Evolutionary conservation across 1,284 basidiomycete species (phyloP).

Genomic region (Apiotrichum gracile): DNA sequence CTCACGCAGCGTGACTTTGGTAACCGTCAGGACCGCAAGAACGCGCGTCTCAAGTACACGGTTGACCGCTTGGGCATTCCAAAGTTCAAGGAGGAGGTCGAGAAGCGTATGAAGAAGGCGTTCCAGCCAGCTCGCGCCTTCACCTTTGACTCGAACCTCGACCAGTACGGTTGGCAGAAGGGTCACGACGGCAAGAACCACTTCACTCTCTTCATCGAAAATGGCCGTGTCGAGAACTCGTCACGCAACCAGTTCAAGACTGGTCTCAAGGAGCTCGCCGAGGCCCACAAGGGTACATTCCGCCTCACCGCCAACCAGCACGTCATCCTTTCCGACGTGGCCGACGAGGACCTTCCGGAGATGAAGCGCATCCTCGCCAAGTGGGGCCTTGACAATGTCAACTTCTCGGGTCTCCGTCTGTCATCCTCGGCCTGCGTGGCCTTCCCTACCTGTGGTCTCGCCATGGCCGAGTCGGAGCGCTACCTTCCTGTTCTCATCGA

Average conservation of each 20-base stretch:
- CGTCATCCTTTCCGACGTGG: conserved; percentile 78
- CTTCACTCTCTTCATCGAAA: conserved; percentile 94
- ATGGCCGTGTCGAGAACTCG: conserved; percentile 92
- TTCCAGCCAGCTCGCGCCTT: conserved; percentile 69
- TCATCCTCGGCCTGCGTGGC: conserved; percentile 92
- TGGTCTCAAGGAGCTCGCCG: conserved; percentile 84
- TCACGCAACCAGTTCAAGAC: conserved; percentile 87
- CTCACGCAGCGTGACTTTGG: conserved; percentile 92
- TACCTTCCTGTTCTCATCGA: conserved; percentile 91
- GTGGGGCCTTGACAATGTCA: conserved; percentile 87
- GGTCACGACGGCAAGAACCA: conserved; percentile 86
- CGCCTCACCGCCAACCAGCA: conserved; percentile 94
- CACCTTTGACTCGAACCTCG: conserved; percentile 83
- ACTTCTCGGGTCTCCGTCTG: conserved; percentile 72
- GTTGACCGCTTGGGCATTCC: conserved; percentile 89
- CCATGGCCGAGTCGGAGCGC: conserved; percentile 93
- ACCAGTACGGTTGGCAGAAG: conserved; percentile 87
- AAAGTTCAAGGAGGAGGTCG: conserved; percentile 82
- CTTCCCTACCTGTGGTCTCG: conserved; percentile 93
- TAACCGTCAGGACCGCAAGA: conserved; percentile 74
- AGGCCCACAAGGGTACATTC: conserved; percentile 89
- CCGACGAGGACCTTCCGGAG: conserved; percentile 61
- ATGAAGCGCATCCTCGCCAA: conserved; percentile 76
- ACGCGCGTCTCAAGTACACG: conserved; percentile 93
- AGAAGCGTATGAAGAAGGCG: conserved; percentile 76